These are phyloP conservation scores for Xylaria acuta DNA, from an alignment of 495 filamentous ascomycete species.

Conservation along the genomic window DNA sequence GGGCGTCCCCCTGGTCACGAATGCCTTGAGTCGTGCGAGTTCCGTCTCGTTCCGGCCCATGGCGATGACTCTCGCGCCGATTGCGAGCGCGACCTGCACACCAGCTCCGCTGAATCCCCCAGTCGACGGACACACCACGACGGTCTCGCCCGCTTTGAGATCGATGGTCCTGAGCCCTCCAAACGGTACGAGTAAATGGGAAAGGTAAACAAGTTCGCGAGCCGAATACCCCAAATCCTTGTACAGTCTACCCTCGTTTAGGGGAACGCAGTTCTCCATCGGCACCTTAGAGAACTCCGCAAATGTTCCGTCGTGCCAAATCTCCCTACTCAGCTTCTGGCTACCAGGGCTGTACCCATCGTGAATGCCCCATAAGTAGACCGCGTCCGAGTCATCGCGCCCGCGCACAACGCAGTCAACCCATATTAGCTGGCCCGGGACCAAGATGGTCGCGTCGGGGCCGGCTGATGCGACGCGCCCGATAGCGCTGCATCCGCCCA, in stretches of 20 bases:
- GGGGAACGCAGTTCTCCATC: slow-evolving; percentile 21
- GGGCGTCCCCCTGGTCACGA: slow-evolving; percentile 8
- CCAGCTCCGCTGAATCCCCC: slow-evolving; percentile 53
- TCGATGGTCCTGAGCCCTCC: slow-evolving; percentile 57
- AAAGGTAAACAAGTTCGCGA: slow-evolving; percentile 18
- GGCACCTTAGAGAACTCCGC: slow-evolving; percentile 19
- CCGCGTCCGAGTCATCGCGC: not conserved
- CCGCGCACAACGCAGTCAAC: slow-evolving; percentile 22
- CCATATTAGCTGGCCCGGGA: slow-evolving; percentile 18
- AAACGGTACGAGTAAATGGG: slow-evolving; percentile 19
- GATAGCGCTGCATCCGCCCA: slow-evolving; percentile 17
- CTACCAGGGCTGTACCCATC: slow-evolving; percentile 18
- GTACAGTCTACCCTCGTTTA: slow-evolving; percentile 10
- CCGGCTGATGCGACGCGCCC: slow-evolving; percentile 4
- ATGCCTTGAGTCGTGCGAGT: slow-evolving; percentile 28
- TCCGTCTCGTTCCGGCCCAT: slow-evolving; percentile 50
- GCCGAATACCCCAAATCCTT: slow-evolving; percentile 12
- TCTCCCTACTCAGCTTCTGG: slow-evolving; percentile 16
- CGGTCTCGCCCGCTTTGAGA: slow-evolving; percentile 55
- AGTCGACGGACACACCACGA: slow-evolving; percentile 58
- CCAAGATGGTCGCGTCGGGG: slow-evolving; percentile 8
- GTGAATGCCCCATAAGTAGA: slow-evolving; percentile 18
- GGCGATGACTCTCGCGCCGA: slow-evolving; percentile 59
- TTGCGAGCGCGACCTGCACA: slow-evolving; percentile 53
- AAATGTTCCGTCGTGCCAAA: slow-evolving; percentile 27